Evolutionary conservation across 257 asterid species (phyloP), one percentile per base, ranked within the genome.

Genomic region (Linderniella brevidens): DNA sequence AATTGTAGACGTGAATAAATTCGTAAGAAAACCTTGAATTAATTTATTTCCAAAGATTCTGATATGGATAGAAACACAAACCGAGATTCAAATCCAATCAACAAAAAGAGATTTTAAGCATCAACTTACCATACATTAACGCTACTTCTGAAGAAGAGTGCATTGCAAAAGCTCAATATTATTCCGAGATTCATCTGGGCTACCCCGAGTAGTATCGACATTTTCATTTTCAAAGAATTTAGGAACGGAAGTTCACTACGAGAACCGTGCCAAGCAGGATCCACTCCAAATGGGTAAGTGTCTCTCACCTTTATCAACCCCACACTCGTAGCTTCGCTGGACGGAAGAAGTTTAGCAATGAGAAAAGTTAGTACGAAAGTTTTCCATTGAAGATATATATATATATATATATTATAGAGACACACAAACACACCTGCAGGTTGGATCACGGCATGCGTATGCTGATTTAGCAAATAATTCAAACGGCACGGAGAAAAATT

Each of bases 141-240:
- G 70, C 70, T 65, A 72, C 58, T 90, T 68, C 76, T 72, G 70
- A 90, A 90, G 81, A 69, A 85, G 55, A 36, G 55, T 44, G 86
- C 96, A 72, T 90, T 90, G 60, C 70, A 90, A 63, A 39, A 82
- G 77, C 99, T 85, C 86, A 90, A 18, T 61, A 90, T 64, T 67
- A 90, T 78, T 62, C 99, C 99, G 39, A 90, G 78, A 75, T 85
- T 82, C 96, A 90, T 90, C 72, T 90, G 99, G 63, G 94, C 71
- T 66, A 90, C 96, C 52, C 99, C 99, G 52, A 90, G 64, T 40
- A 90, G 88, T 60, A 90, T 85, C 12, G 99, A 90, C 99, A 90
- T 75, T 68, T 90, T 90, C 99, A 90, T 90, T 75, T 85, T 90
- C 55, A 85, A 62, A 38, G 99, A 90, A 64, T 90, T 90, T 12